These are phyloP conservation scores for Solanum virginianum DNA, from an alignment of 257 asterid genomes.

Conservation along the genomic window DNA sequence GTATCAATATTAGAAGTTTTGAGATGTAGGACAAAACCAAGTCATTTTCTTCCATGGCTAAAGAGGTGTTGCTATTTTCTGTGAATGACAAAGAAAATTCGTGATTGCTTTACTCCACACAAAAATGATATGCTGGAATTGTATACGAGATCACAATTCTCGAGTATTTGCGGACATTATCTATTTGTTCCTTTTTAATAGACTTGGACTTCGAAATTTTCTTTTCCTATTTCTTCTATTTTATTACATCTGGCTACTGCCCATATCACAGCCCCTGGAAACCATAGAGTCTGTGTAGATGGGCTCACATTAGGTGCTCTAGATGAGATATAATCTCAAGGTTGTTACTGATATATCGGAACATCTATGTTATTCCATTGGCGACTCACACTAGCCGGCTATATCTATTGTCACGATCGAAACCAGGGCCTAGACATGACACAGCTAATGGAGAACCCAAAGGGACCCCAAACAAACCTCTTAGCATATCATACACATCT, in stretches of 20 bases:
- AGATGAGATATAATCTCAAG: no score
- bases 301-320: no score
- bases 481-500: no score
- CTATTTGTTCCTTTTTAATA: neutral
- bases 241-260: neutral
- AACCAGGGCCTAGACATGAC: no score
- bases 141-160: neutral
- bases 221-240: neutral
- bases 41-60: slow-evolving; percentile 80
- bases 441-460: no score
- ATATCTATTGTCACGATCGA: no score
- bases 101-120: neutral
- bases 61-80: slow-evolving; percentile 48
- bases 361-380: no score
- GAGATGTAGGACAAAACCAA: slow-evolving; percentile 86
- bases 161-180: neutral
- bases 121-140: neutral
- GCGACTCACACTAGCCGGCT: no score
- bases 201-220: neutral
- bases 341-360: no score
- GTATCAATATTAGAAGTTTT: slow-evolving; percentile 57
- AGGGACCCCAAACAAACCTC: no score
- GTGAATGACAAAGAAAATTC: slow-evolving; percentile 42
- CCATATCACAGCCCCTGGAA: no score
- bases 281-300: no score